These are phyloP conservation scores for Monilinia vaccinii-corymbosi DNA, from an alignment of 2,329 filamentous ascomycete species.

Conservation along the genomic window DNA sequence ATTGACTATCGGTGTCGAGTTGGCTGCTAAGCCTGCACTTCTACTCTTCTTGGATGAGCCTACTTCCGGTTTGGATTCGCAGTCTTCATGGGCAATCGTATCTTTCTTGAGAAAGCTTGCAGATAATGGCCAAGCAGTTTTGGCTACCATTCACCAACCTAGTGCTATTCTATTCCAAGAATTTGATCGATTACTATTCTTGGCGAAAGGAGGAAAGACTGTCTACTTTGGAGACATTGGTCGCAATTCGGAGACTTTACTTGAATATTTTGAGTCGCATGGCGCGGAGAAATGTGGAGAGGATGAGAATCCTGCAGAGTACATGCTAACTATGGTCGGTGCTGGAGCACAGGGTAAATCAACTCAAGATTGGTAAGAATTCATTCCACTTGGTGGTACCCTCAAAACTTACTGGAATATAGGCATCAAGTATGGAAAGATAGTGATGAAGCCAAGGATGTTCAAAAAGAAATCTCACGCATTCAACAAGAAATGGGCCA, in stretches of 20 bases:
- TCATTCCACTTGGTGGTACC: fast-evolving
- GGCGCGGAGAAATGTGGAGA: constrained; percentile 56
- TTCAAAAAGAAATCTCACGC: constrained; percentile 29
- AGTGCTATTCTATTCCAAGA: constrained; percentile 89
- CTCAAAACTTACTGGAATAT: background rate
- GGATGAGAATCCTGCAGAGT: constrained; percentile 72
- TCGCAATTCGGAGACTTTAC: constrained; percentile 25
- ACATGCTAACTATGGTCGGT: constrained; percentile 38
- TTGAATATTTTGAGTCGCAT: constrained; percentile 65
- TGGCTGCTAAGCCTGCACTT: constrained; percentile 83
- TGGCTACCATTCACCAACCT: constrained; percentile 94
- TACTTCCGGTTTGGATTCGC: constrained; percentile 86
- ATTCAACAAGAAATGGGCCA: constrained; percentile 25
- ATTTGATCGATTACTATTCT: constrained; percentile 72
- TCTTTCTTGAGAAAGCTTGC: constrained; percentile 83
- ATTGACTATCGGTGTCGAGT: constrained; percentile 90
- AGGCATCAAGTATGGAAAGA: constrained; percentile 33
- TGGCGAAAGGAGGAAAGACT: constrained; percentile 66
- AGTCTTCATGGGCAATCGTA: constrained; percentile 89
- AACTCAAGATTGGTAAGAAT: constrained; percentile 45
- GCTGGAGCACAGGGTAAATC: constrained; percentile 51
- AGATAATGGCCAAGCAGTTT: constrained; percentile 79
- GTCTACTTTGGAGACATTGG: constrained; percentile 81
- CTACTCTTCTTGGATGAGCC: constrained; percentile 92
- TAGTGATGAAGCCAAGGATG: constrained; percentile 26